phyloP scores from a whole-genome alignment of 768 basidiomycete genomes.

The Exidia glandulosa region DNA sequence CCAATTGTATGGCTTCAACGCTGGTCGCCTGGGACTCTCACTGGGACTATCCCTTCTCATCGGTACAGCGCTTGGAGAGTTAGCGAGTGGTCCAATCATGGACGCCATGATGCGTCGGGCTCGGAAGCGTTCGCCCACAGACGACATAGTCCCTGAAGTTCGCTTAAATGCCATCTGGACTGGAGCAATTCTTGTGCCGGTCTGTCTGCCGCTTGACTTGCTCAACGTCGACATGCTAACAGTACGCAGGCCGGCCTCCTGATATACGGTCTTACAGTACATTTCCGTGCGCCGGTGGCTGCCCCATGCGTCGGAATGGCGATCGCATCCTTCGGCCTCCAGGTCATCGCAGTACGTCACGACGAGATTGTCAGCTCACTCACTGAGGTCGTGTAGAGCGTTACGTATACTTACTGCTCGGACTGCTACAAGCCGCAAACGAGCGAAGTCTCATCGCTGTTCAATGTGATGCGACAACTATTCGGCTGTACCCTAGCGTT shows the following conservation, averaged over 20 bases:
- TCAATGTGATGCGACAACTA: conserved; percentile 4
- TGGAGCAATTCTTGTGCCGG: conserved; percentile 5
- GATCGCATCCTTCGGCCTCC: conserved; percentile 1
- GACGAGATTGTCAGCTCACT: neutral
- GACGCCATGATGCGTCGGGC: conserved; percentile 1
- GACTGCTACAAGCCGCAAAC: conserved; percentile 4
- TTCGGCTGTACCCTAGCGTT: conserved; percentile 5
- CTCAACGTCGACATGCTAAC: neutral
- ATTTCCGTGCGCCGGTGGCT: conserved; percentile 1
- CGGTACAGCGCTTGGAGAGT: conserved; percentile 1
- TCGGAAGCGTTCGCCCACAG: neutral
- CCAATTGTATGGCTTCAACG: conserved; percentile 27
- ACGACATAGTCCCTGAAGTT: neutral
- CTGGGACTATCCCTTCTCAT: neutral
- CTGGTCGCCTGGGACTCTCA: conserved; percentile 7
- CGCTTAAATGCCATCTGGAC: conserved; percentile 4
- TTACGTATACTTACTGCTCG: conserved; percentile 2
- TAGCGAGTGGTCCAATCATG: conserved; percentile 2
- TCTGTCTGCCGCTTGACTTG: neutral
- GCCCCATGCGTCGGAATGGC: conserved; percentile 1
- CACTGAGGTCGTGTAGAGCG: neutral
- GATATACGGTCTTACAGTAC: conserved; percentile 1
- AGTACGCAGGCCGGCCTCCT: neutral
- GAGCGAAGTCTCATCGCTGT: conserved; percentile 1
- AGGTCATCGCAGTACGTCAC: conserved; percentile 1